Evolutionary conservation across 2,329 filamentous ascomycete species (phyloP).

Genomic region (Ophiosphaerella narmari): DNA sequence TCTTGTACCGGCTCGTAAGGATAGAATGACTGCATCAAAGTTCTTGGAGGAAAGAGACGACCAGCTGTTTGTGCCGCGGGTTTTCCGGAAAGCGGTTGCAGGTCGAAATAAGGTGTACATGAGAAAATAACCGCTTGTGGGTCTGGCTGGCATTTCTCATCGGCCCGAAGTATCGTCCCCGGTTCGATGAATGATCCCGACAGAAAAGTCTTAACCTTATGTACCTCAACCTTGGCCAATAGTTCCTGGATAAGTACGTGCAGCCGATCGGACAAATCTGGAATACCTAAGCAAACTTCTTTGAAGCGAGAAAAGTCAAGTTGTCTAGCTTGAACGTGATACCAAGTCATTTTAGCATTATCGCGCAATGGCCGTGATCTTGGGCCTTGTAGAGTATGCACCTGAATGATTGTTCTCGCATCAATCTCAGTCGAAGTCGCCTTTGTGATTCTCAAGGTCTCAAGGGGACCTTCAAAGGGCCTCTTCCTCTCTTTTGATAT

Average conservation of each 20-base stretch:
- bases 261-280: constrained; percentile 20
- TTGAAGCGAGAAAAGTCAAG: constrained; percentile 34
- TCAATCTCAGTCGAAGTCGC: constrained; percentile 19
- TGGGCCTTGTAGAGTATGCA: constrained; percentile 29
- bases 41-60: constrained; percentile 24
- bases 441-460: constrained; percentile 34
- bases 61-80: constrained; percentile 2
- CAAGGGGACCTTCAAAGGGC: constrained; percentile 2
- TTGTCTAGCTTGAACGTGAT: constrained; percentile 25
- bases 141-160: constrained; percentile 24
- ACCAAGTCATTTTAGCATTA: constrained; percentile 28
- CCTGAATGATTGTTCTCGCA: constrained; percentile 20
- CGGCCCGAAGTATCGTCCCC: constrained; percentile 37
- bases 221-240: constrained; percentile 28
- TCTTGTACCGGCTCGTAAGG: constrained; percentile 37
- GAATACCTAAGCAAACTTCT: constrained; percentile 25
- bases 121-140: constrained; percentile 34
- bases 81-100: constrained; percentile 12
- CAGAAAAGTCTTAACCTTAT: constrained; percentile 29
- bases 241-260: constrained; percentile 19
- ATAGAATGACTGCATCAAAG: constrained; percentile 40
- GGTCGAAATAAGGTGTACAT: constrained; percentile 34
- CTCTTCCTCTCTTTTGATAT: background rate
- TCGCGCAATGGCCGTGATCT: constrained; percentile 12
- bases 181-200: constrained; percentile 41